A percentile compares a stretch with the other conserved stretches of the same genome.
Evolutionary conservation across 441 rosid species (phyloP).

Genomic region (Erodium moschatum): DNA sequence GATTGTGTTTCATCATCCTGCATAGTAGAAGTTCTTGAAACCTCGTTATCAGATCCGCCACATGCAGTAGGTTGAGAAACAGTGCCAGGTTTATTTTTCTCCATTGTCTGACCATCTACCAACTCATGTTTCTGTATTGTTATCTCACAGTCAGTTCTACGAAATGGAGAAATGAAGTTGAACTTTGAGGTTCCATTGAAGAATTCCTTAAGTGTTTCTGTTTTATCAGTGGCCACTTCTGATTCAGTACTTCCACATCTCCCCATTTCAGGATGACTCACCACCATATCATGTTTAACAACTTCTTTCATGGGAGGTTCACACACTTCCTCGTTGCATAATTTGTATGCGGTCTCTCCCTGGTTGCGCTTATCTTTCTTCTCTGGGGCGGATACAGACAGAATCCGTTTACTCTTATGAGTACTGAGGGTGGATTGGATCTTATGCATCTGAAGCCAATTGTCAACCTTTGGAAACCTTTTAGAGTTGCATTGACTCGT

Average conservation of each 20-base stretch:
- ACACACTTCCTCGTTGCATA: background rate
- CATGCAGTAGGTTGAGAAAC: conserved; percentile 18
- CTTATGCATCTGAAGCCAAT: conserved; percentile 36
- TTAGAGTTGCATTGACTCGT: conserved; percentile 13
- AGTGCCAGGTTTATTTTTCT: conserved; percentile 19
- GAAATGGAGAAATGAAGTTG: conserved; percentile 21
- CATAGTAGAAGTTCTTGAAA: conserved; percentile 15
- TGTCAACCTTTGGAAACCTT: conserved; percentile 34
- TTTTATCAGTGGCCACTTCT: conserved; percentile 24
- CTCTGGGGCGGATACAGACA: conserved; percentile 24
- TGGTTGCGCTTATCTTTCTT: conserved; percentile 16
- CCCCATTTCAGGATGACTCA: conserved; percentile 18
- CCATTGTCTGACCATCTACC: conserved; percentile 9
- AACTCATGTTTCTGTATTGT: conserved; percentile 19
- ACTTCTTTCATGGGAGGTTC: conserved; percentile 18
- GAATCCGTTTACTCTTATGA: conserved; percentile 19
- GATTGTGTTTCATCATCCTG: conserved; percentile 16
- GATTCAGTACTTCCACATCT: conserved; percentile 22
- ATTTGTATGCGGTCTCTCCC: no score
- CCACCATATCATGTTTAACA: conserved; percentile 14
- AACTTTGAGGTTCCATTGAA: conserved; percentile 29
- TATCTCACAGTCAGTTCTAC: conserved; percentile 23
- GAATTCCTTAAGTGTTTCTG: conserved; percentile 30
- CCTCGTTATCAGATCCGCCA: conserved; percentile 19
- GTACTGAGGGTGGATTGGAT: background rate